A percentile compares a stretch with the other conserved stretches of the same genome.
Evolutionary conservation across 768 basidiomycete genomes (phyloP).

Genomic region (Boletus subparvulus): DNA sequence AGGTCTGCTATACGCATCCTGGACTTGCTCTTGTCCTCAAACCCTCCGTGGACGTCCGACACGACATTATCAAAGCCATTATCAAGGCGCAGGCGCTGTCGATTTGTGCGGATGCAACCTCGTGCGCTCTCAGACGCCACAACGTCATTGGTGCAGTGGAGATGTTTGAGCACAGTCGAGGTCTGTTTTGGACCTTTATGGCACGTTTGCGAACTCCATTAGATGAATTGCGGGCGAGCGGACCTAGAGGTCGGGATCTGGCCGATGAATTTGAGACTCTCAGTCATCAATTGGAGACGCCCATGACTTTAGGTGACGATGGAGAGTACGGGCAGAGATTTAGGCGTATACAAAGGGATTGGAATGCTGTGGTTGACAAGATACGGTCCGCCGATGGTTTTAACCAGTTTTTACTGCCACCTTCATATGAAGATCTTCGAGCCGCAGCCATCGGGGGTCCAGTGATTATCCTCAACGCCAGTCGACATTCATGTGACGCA

Average conservation of each 20-base stretch:
- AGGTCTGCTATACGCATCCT: constrained; percentile 14
- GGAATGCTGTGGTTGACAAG: constrained; percentile 24
- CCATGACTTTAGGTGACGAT: constrained; percentile 3
- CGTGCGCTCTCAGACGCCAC: constrained; percentile 21
- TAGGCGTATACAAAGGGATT: constrained; percentile 23
- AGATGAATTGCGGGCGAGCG: constrained; percentile 19
- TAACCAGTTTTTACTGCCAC: constrained; percentile 18
- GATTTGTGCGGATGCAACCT: constrained; percentile 27
- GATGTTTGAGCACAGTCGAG: constrained; percentile 34
- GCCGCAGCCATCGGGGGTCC: constrained; percentile 26
- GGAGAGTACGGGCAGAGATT: constrained; percentile 16
- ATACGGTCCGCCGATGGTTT: constrained; percentile 29
- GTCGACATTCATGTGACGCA: constrained; percentile 19
- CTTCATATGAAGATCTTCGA: constrained; percentile 21
- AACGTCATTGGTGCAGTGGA: constrained; percentile 32
- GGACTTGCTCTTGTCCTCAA: constrained; percentile 19
- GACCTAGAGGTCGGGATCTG: constrained; percentile 7
- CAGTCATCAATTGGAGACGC: constrained; percentile 21
- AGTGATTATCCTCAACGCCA: constrained; percentile 35
- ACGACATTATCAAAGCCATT: constrained; percentile 11
- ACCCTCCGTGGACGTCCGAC: constrained; percentile 12
- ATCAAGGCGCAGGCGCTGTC: background rate
- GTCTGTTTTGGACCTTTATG: constrained; percentile 26
- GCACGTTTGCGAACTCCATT: constrained; percentile 25
- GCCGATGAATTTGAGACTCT: constrained; percentile 21